Base-by-base conservation (phyloP, 2,329 filamentous ascomycete species). In the Paraphoma sp. region DNA sequence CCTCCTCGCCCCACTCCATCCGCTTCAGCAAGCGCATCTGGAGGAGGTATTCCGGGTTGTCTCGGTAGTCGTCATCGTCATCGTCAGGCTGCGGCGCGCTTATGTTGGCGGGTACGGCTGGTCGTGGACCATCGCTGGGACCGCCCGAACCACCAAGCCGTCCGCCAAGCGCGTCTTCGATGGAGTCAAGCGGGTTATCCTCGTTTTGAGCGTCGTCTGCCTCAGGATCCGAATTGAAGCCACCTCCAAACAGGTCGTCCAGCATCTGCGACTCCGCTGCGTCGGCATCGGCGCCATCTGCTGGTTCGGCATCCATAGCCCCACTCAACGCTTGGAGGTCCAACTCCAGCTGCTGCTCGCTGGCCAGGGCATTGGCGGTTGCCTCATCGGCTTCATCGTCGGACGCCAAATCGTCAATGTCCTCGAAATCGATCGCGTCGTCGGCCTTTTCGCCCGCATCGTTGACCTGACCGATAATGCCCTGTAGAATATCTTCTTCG, bases 371-470 rank as follows among this genome's bases (percentile, higher is more conserved):
- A 10, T 63, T 65, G 40, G 62, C 68, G 44, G 44, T 51, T 33
- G 57, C 68, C 43, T 42, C 48, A 31, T 58, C 63, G 18, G 67
- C 64, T 56, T 88, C 85, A 57, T 91, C 85, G 57, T 91, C 88
- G 61, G 95, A 92, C 6, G 92, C 90, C 7, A 97, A 83, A 61
- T 97, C 93, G 72, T 96, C 90, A 60, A 98, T 93, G 71, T 97
- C 92, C 72, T 91, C 92, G 68, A 84, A 99, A 72, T 99, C 95
- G 60, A 95, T 80, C 41, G 95, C 95, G 78, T 98, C 91, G 57
- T 93, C 93, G 52, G 93, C 94, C 77, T 99, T 99, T 75, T 92
- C 90, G 17, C 83, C 84, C 50, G 74, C 65, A 50, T 82, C 80
- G 50, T 84, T 75, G 51, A 76, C 71, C 33, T 70, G 63, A 40